A percentile compares a stretch with the other conserved stretches of the same genome.
phyloP scores from a whole-genome alignment of 2,329 filamentous ascomycete genomes.

The Colletotrichum musae region DNA sequence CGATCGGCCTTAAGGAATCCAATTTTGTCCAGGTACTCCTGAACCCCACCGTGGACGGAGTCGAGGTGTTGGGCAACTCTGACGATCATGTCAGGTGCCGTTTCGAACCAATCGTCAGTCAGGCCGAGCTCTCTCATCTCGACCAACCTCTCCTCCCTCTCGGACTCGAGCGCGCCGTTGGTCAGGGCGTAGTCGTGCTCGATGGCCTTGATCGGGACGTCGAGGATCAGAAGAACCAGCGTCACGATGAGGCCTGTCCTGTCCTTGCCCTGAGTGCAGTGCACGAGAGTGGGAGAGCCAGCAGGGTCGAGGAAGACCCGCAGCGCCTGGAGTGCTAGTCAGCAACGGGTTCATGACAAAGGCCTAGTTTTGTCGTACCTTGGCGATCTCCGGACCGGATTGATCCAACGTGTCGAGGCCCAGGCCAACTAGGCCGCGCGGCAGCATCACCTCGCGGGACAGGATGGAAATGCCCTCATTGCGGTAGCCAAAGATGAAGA shows the following conservation, averaged over 20 bases:
- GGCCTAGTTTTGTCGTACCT: conserved; percentile 47
- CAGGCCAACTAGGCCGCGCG: conserved; percentile 79
- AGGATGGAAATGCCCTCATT: conserved; percentile 79
- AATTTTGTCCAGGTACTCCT: conserved; percentile 74
- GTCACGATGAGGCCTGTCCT: conserved; percentile 81
- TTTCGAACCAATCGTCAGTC: conserved; percentile 79
- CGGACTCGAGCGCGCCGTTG: conserved; percentile 69
- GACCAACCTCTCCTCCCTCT: conserved; percentile 73
- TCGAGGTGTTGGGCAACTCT: conserved; percentile 71
- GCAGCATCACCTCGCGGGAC: conserved; percentile 78
- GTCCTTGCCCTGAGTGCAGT: conserved; percentile 94
- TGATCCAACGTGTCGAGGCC: conserved; percentile 78
- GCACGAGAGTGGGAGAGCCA: conserved; percentile 77
- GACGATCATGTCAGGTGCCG: conserved; percentile 74
- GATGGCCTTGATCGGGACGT: conserved; percentile 71
- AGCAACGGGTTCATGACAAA: background rate
- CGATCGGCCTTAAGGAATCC: conserved; percentile 68
- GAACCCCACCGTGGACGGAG: conserved; percentile 75
- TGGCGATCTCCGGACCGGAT: conserved; percentile 73
- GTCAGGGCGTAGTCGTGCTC: conserved; percentile 81
- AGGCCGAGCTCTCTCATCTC: conserved; percentile 82
- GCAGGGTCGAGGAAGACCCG: conserved; percentile 60
- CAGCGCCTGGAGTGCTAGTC: conserved; percentile 56
- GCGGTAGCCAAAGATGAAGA: conserved; percentile 78
- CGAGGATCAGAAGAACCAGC: conserved; percentile 76